Evolutionary conservation across 176 grass and related monocot species (phyloP), one percentile per base, ranked within the genome.

Genomic region (Sorghum bicolor): DNA sequence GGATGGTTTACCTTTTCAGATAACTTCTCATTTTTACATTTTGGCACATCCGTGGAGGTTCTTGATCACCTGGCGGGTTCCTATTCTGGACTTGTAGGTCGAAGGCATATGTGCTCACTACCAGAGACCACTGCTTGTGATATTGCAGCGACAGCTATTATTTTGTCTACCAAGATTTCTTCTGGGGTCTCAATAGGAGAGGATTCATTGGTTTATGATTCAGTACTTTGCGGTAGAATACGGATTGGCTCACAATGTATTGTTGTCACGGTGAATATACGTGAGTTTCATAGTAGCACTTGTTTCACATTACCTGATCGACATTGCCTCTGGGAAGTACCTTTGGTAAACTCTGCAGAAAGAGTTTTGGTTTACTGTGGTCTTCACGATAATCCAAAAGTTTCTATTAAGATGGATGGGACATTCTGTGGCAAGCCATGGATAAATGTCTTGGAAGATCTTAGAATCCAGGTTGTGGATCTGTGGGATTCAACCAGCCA

Each of bases 301-400:
- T 53, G 61, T 62, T 98, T 94, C 72, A 82, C 84, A 74, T 90
- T 98, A 87, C 92, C 90, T 77, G 89, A 93, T 86, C 85, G 90
- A 16, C 90, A 93, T 75, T 98, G 95, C 92, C 81, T 98, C 33
- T 98, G 95, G 95, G 86, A 94, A 98, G 90, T 98, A 38, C 95
- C 95, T 81, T 76, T 98, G 75, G 72, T 91, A 64, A 89, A 86
- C 38, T 93, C 87, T 80, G 28, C 70, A 28, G 92, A 53, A 79
- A 97, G 89, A 67, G 87, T 94, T 83, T 82, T 90, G n/a, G 84
- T 98, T 16, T 94, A 93, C 61, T 93, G 92, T 82, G 95, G 95
- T 38, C 79, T 98, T 77, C 88, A 91, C 77, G 95, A 98, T 85
- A 98, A 98, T 61, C 92, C 95, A 78, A 98, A 98, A 82, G 77